Evolutionary conservation across 1,284 basidiomycete genomes (phyloP), one percentile per base, ranked within the genome.

Genomic region (Peniophora sp.): DNA sequence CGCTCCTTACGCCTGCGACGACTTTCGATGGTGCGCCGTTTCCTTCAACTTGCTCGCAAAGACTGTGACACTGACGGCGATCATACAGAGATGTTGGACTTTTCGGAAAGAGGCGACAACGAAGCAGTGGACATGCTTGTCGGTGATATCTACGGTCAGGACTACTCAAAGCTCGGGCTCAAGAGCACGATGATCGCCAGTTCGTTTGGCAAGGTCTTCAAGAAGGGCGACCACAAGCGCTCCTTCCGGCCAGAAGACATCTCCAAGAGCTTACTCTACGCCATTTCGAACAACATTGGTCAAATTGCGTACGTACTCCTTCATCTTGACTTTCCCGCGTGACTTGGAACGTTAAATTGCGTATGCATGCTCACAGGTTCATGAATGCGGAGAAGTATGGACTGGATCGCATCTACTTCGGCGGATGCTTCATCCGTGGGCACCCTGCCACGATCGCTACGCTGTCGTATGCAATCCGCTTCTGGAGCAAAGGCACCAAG

Each of bases 361-460:
- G n/a, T n/a, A n/a, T n/a, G n/a, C 58, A 54, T 51, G 49, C 41
- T 46, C 50, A 47, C 67, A 96, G 93, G 53, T 97, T 96, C 70
- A 97, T 99, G 96, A 99, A 99, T 64, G 97, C 97, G 47, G 97
- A 99, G 68, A 98, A 99, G 75, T 97, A 98, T 67, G 88, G 92
- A 55, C 70, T 99, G 52, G 92, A 98, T 62, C 83, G 92, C 61
- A 98, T 99, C 59, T 99, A 98, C 73, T 99, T 99, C 76, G 94
- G 96, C 14, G 97, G 97, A 2, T 98, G 92, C 70, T 99, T 99
- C 70, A 99, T 99, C 67, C 83, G 97, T 74, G 96, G 94, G 20
- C 97, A 99, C 65, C 88, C 95, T 46, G 92, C 96, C 32, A 99
- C 97, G 20, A 96, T 99, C 64, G 89, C 93, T 24, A 99, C 97